Percentiles rank a stretch among this genome's conserved stretches.
These are phyloP conservation scores for Kernera saxatilis DNA, from an alignment of 345 rosid species.

Conservation along the genomic window DNA sequence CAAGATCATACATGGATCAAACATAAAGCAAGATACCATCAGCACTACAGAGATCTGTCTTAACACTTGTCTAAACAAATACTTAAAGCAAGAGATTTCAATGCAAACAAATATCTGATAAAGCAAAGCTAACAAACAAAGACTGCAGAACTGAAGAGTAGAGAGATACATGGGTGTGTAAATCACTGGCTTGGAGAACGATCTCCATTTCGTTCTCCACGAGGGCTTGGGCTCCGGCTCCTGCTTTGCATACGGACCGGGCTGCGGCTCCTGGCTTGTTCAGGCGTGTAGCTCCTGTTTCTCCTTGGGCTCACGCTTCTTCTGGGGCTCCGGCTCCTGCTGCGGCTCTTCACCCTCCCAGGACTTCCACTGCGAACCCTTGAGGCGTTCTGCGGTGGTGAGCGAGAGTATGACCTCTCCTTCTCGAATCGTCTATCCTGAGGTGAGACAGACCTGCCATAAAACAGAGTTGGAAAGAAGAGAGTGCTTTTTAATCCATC, in stretches of 20 bases:
- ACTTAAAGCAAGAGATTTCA: neutral
- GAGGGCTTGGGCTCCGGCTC: slow-evolving; percentile 35
- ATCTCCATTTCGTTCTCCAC: slow-evolving; percentile 34
- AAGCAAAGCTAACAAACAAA: slow-evolving; percentile 11
- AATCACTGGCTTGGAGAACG: slow-evolving; percentile 72
- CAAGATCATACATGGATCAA: slow-evolving; percentile 6
- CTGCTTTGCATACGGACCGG: slow-evolving; percentile 40
- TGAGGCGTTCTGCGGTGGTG: slow-evolving; percentile 60
- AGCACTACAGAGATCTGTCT: slow-evolving; percentile 3
- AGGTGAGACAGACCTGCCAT: slow-evolving; percentile 68
- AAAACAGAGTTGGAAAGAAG: neutral
- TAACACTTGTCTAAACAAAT: neutral
- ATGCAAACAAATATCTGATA: slow-evolving; percentile 9
- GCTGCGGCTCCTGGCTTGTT: slow-evolving; percentile 42
- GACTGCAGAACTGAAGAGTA: neutral
- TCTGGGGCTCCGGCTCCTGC: slow-evolving; percentile 42
- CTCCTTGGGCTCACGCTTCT: slow-evolving; percentile 46
- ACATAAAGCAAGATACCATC: slow-evolving; percentile 4
- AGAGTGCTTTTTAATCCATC: neutral
- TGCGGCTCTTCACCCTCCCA: slow-evolving; percentile 32
- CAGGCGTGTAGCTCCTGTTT: slow-evolving; percentile 36
- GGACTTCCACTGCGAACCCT: slow-evolving; percentile 67
- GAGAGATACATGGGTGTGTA: neutral
- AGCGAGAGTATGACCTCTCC: slow-evolving; percentile 62
- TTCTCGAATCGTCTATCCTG: slow-evolving; percentile 41